A percentile compares a stretch with the other conserved stretches of the same genome.
Evolutionary conservation across 2,329 filamentous ascomycete genomes (phyloP).

Genomic region (Alternaria ethzedia): DNA sequence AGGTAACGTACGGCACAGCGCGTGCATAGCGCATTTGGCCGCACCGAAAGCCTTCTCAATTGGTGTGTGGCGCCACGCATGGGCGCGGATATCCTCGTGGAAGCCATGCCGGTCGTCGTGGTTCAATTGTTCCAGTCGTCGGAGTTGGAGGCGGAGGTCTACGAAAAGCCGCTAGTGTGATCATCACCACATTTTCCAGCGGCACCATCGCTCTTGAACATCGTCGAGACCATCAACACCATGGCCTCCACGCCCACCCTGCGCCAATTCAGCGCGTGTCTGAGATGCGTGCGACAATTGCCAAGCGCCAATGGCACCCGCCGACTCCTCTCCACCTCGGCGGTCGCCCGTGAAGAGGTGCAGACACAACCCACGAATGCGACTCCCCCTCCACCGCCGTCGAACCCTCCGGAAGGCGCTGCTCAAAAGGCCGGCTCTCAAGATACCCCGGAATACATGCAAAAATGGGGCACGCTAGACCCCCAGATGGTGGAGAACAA

Average conservation of each 20-base stretch:
- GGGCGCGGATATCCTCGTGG: constrained; percentile 46
- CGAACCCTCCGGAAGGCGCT: constrained; percentile 14
- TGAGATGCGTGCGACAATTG: constrained; percentile 42
- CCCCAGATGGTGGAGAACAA: constrained; percentile 43
- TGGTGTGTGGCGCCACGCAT: constrained; percentile 44
- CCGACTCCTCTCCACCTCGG: constrained; percentile 59
- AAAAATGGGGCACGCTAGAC: constrained; percentile 44
- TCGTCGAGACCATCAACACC: constrained; percentile 17
- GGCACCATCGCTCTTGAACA: constrained; percentile 5
- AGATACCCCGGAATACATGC: constrained; percentile 40
- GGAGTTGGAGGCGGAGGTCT: constrained; percentile 40
- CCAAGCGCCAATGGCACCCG: constrained; percentile 37
- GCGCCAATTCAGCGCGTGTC: constrained; percentile 43
- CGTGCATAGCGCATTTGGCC: constrained; percentile 50
- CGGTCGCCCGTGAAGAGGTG: constrained; percentile 51
- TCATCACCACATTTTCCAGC: constrained; percentile 29
- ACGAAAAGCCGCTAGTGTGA: constrained; percentile 9
- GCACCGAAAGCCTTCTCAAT: constrained; percentile 36
- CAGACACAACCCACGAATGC: constrained; percentile 41
- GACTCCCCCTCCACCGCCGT: constrained; percentile 28
- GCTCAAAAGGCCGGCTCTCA: constrained; percentile 16
- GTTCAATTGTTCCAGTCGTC: constrained; percentile 23
- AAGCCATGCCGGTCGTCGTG: constrained; percentile 48
- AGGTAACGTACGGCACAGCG: constrained; percentile 56
- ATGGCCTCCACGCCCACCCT: constrained; percentile 47